Base-by-base conservation (phyloP, 2,329 filamentous ascomycete genomes). In the Colletotrichum spinosum region DNA sequence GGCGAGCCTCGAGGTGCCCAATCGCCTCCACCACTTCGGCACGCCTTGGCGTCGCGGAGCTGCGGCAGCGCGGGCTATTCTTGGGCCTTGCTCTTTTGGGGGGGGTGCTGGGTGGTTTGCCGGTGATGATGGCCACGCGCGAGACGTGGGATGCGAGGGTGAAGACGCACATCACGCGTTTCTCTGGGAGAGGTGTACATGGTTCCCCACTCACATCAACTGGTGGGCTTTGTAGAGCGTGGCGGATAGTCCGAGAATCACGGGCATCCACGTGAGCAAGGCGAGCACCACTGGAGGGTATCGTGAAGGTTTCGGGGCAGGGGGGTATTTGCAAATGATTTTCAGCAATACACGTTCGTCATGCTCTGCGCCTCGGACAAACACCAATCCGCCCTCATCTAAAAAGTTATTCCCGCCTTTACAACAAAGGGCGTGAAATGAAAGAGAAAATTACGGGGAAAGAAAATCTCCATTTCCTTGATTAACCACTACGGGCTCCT, bases 31-130 rank as follows among this genome's bases (percentile, higher is more conserved):
- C 57, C 58, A 39, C 62, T 52, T 56, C 57, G 62, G 57, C 62
- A 61, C 62, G 57, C 45, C 62, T 65, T 62, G 62, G 62, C 62
- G 62, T 65, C 57, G 25, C 62, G 62, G 62, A 61, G 57, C 52
- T 56, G 62, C 59, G 57, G 62, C 51, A 65, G 57, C 45, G 56
- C 44, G 44, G 39, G 46, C 57, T 65, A 62, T 65, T 61, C 41
- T 56, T 56, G 57, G 57, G 38, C 33, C 25, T 25, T 5, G 25
- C 25, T 25, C 25, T 25, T 25, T 56, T 25, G 6, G 17, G 8
- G 34, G 44, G 51, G 45, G 55, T 11, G 25, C 38, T n/a, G 35
- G 39, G 50, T 41, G 45, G 50, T 61, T 48, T 25, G 3, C 25
- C 25, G 25, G 25, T 25, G 25, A 25, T 25, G 25, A 25, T 1